phyloP scores from a whole-genome alignment of 2,329 filamentous ascomycete species.

The Fusarium torreyae region DNA sequence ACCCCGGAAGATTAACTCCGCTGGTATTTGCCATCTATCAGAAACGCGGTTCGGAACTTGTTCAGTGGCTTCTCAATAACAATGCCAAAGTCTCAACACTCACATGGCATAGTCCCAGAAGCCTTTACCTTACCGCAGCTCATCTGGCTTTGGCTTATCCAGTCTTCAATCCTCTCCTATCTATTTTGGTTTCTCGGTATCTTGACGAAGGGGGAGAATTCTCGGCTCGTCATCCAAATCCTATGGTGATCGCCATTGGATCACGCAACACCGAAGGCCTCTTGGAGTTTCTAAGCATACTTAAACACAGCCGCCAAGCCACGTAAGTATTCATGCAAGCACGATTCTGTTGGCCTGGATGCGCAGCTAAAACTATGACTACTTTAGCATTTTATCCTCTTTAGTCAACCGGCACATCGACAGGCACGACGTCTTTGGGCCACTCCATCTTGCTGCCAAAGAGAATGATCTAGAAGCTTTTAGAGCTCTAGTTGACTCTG shows the following conservation, averaged over 20 bases:
- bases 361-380: not conserved
- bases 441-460: not conserved
- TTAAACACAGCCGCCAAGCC: not conserved
- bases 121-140: not conserved
- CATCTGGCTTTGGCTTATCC: not conserved
- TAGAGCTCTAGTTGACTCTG: not conserved
- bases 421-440: no score
- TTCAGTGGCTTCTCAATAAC: no score
- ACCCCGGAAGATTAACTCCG: not conserved
- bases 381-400: not conserved
- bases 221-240: not conserved
- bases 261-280: not conserved
- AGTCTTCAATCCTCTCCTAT: not conserved
- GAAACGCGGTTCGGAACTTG: no score
- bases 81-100: not conserved
- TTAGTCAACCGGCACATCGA: not conserved
- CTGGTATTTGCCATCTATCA: not conserved
- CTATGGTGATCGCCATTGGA: not conserved
- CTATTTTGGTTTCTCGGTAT: not conserved
- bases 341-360: no score
- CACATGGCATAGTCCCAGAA: not conserved
- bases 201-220: slow-evolving; percentile 3
- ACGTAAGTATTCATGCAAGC: not conserved
- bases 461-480: not conserved
- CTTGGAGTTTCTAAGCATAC: not conserved